Base-by-base conservation (phyloP, 2,329 filamentous ascomycete species). In the Teratosphaeria zuluensis region DNA sequence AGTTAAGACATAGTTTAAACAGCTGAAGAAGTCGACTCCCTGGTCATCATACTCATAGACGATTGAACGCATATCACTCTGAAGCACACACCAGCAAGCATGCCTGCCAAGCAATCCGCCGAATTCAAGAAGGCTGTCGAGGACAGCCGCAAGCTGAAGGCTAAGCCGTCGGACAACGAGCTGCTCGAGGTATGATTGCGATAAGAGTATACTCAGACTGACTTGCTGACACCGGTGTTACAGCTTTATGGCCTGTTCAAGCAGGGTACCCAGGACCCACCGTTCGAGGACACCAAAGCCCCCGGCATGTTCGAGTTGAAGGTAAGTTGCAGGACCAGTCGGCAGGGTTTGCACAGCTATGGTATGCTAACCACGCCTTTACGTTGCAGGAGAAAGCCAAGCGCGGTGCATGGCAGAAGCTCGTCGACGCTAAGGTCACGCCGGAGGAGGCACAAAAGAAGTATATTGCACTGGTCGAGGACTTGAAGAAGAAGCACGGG, bases 121-220 rank as follows among this genome's bases (percentile, higher is more conserved):
- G 89, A 95, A 75, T 95, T 95, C 81, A 91, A 89, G 79, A 90
- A 94, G 77, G 85, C 85, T 62, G 77, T 81, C 67, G 71, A 70
- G 64, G 85, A 88, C 75, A 84, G 81, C 75, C 84, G 83, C 76
- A 86, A 87, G 80, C 80, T 89, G 64, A 82, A 81, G 65, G 73
- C 77, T 64, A 86, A 86, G 81, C 86, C 86, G 56, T 72, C 65
- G 70, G 82, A 84, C 75, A 79, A 84, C 21, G 82, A 89, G 64
- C 78, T 88, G 54, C 83, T 90, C 67, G 75, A 84, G 69, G 80
- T 76, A 70, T 38, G 35, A 58, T 38, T 33, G n/a, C 32, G 19
- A 24, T 16, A 4, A 33, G 6, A n/a, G 54, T 4, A 19, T 2
- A 16, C 6, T 3, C 46, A 53, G 3, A n/a, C 9, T 35, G 7